Base-by-base conservation (phyloP, 73 alveolate species). In the Urostyla sp. region DNA sequence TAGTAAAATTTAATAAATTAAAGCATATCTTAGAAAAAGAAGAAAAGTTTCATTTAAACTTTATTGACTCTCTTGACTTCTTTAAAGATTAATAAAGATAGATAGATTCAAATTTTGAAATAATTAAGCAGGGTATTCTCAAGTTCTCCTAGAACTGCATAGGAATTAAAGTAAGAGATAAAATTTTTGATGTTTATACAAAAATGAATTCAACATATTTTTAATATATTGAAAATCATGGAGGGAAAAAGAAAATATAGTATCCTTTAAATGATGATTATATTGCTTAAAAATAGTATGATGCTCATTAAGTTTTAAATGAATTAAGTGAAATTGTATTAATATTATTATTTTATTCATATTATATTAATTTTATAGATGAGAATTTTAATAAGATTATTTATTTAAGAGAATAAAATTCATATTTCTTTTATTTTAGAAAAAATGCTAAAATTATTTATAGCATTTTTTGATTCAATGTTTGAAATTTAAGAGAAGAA, bases 151-250 rank as follows among this genome's bases (percentile, higher is more conserved):
- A 50, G 32, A 18, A 63, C 45, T 43, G 61, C 44, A 40, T 63
- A 21, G 79, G 79, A 38, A 63, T 63, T 43, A 63, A 63, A 63
- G 79, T 63, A 24, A 35, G 79, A 43, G 79, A 63, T 23, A 63
- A 63, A 63, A 63, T 63, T 57, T 63, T 21, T 21, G 79, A 63
- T 63, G 79, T 63, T 0, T 63, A 37, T 46, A 63, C 51, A 21
- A 5, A 60, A 63, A 60, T 63, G 3, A 10, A 30, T 8, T 20
- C 58, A 5, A 4, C 44, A 6, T 63, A 37, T 32, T 8, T 8
- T 11, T 38, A 36, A 3, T 46, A 63, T 63, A 46, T 63, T 1
- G 21, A 8, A 10, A 23, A 34, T 21, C n/a, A 40, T 2, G 44
- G 21, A 16, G 1, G 18, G 13, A 13, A 4, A 2, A 63, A 23